Conservation (phyloP, 176 grass and related monocot species). For the Triticum dicoccoides region DNA sequence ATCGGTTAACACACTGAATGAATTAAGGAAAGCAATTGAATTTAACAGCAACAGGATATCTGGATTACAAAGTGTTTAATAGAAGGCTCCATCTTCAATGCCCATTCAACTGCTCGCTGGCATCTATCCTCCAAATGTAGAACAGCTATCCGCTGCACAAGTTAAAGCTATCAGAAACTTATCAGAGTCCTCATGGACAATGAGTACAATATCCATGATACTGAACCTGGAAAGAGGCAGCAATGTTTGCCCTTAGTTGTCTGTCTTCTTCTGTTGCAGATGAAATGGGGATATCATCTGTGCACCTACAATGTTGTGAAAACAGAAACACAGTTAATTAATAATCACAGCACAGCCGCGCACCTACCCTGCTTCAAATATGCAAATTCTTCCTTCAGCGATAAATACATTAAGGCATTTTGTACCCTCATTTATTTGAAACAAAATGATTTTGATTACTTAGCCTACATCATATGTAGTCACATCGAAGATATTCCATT, state of each 20-base stretch:
- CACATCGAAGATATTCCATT: background rate
- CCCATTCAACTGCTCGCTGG: conserved; percentile 95
- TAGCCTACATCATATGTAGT: background rate
- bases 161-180: conserved; percentile 21
- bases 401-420: background rate
- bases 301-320: conserved; percentile 41
- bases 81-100: conserved; percentile 88
- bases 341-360: background rate
- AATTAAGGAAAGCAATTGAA: background rate
- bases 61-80: conserved; percentile 84
- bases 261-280: conserved; percentile 62
- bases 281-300: conserved; percentile 57
- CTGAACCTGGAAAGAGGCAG: conserved; percentile 95
- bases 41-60: conserved; percentile 29
- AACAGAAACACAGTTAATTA: conserved; percentile 19
- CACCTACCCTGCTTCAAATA: background rate
- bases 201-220: background rate
- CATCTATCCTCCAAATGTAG: conserved; percentile 99
- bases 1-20: conserved; percentile 7
- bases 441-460: background rate
- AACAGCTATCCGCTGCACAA: conserved; percentile 76
- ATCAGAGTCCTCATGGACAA: background rate
- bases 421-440: background rate
- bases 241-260: conserved; percentile 73
- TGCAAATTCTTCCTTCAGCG: background rate